Conservation (phyloP, 2,329 filamentous ascomycete genomes). For the Fusarium sp. region DNA sequence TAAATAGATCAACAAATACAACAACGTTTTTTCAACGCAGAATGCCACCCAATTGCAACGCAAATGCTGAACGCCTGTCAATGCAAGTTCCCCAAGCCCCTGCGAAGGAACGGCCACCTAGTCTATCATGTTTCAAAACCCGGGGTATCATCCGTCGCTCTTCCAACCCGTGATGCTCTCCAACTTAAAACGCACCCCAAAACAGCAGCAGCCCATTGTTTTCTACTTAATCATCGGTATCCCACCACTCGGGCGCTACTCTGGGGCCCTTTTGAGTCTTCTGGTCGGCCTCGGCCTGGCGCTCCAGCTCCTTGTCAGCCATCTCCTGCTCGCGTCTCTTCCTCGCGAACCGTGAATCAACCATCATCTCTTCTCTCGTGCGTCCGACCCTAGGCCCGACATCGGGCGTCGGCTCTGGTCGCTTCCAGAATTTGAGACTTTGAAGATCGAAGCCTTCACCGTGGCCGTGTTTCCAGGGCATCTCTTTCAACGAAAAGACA, state of each 20-base stretch:
- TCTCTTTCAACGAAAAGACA: slow-evolving; percentile 79
- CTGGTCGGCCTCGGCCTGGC: neutral
- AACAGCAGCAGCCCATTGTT: too few species aligned
- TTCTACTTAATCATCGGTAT: slow-evolving; percentile 39
- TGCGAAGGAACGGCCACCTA: slow-evolving; percentile 1
- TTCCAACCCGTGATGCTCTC: neutral
- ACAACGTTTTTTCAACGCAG: neutral
- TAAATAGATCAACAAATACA: slow-evolving; percentile 10
- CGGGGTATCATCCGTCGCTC: slow-evolving; percentile 40
- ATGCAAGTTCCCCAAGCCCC: slow-evolving; percentile 29
- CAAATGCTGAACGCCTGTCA: slow-evolving; percentile 33
- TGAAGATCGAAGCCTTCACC: slow-evolving; percentile 24
- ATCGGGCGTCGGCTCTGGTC: slow-evolving; percentile 14
- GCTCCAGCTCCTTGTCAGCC: slow-evolving; percentile 52
- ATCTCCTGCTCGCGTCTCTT: slow-evolving; percentile 65
- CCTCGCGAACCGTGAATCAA: slow-evolving; percentile 66
- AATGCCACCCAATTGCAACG: slow-evolving; percentile 14
- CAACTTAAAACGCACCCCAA: too few species aligned
- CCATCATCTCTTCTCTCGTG: slow-evolving; percentile 67
- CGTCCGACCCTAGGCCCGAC: slow-evolving; percentile 56
- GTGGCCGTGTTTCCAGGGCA: slow-evolving; percentile 71
- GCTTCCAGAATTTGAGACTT: slow-evolving; percentile 34
- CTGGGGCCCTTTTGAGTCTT: slow-evolving; percentile 21
- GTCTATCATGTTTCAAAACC: slow-evolving; percentile 18
- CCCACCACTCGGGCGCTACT: slow-evolving; percentile 51